These are phyloP conservation scores for Chaetomium tenue DNA, from an alignment of 495 filamentous ascomycete species.

Conservation along the genomic window DNA sequence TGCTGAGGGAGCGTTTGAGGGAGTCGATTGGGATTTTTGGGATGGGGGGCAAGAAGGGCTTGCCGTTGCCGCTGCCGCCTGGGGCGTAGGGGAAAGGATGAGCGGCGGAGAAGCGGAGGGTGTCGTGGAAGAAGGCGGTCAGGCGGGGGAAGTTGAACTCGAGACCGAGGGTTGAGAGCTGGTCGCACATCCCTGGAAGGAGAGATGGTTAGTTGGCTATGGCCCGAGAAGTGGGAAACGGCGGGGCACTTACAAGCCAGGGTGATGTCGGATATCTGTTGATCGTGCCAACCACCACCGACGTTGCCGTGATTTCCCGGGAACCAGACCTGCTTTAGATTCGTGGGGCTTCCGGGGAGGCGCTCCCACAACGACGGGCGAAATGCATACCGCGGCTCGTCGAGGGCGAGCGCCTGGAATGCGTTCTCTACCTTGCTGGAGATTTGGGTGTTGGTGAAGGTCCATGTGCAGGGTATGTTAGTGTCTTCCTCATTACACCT, in stretches of 20 bases:
- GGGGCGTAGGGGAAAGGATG: conserved; percentile 37
- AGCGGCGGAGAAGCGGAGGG: conserved; percentile 35
- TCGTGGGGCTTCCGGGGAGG: conserved; percentile 28
- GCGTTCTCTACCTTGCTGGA: conserved; percentile 60
- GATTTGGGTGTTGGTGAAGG: conserved; percentile 59
- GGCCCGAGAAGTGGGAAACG: not conserved
- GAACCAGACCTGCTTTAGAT: conserved; percentile 70
- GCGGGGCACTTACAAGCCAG: conserved; percentile 31
- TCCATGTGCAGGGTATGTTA: conserved; percentile 30
- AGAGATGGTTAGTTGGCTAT: not conserved
- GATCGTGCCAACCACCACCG: conserved; percentile 50
- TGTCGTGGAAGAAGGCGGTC: conserved; percentile 27
- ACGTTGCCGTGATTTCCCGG: conserved; percentile 64
- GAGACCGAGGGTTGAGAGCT: conserved; percentile 36
- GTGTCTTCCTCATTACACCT: not conserved
- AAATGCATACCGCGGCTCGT: conserved; percentile 64
- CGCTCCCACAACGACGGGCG: conserved; percentile 61
- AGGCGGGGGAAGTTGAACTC: conserved; percentile 36
- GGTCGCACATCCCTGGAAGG: conserved; percentile 38
- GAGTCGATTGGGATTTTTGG: conserved; percentile 10
- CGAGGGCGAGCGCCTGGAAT: conserved; percentile 69
- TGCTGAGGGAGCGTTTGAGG: conserved; percentile 8
- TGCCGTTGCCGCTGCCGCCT: not conserved
- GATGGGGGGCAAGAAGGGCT: conserved; percentile 6
- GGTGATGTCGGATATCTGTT: conserved; percentile 36